Evolutionary conservation across 495 filamentous ascomycete genomes (phyloP).

Genomic region (Penicillium daleae): DNA sequence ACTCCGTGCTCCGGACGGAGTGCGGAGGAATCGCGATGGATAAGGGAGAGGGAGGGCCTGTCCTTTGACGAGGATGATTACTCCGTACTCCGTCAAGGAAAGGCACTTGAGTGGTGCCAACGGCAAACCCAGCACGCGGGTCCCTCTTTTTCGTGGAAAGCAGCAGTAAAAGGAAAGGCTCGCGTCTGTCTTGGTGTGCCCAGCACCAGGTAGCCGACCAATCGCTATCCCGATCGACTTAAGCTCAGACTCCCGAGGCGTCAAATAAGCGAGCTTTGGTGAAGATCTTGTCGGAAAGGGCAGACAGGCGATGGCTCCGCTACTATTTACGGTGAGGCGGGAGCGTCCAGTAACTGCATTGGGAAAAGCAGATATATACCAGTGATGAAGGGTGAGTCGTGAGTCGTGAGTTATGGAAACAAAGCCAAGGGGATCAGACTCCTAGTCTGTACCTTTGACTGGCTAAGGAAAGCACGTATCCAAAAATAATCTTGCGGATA

Average conservation of each 20-base stretch:
- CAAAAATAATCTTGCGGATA: conserved; percentile 14
- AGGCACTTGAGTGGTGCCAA: background rate
- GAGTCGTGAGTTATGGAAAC: background rate
- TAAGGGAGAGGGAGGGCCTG: background rate
- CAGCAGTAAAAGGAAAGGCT: conserved; percentile 31
- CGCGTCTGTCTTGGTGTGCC: conserved; percentile 30
- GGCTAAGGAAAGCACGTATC: background rate
- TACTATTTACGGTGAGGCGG: background rate
- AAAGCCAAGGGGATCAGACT: background rate
- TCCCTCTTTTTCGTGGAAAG: conserved; percentile 25
- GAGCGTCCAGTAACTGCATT: conserved; percentile 3
- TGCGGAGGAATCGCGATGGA: conserved; percentile 1
- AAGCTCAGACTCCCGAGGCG: conserved; percentile 12
- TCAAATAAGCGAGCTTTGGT: conserved; percentile 17
- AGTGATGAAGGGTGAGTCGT: too few species aligned
- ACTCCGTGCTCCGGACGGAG: conserved; percentile 3
- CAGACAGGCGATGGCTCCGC: background rate
- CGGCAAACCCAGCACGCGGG: background rate
- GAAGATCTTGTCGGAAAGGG: conserved; percentile 9
- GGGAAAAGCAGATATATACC: background rate
- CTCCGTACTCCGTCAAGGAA: background rate
- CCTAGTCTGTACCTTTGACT: background rate
- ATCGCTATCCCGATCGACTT: conserved; percentile 7
- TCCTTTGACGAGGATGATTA: background rate
- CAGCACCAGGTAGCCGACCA: conserved; percentile 7